Base-by-base conservation (phyloP, 208 protist genomes). In the Trypanosoma conorhini region DNA sequence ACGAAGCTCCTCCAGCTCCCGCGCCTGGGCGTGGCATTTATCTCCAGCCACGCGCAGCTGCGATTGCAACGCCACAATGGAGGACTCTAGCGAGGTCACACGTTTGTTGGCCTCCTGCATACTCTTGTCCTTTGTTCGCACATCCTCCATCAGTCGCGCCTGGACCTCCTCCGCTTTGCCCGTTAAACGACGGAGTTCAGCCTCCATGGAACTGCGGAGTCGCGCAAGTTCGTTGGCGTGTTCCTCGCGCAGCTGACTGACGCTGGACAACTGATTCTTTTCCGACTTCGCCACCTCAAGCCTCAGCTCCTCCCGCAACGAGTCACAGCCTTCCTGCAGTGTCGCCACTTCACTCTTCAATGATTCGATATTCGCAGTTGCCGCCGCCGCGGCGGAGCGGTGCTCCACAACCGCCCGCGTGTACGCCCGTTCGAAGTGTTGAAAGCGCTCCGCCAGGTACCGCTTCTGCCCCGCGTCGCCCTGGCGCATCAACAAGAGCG, bases 361-460 rank as follows among this genome's bases (percentile, higher is more conserved):
- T 4, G 85, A 74, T 1, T 73, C 75, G 3, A 81, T 72, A 30
- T 71, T 66, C 0, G 57, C 26, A 10, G 67, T 35, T 8, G 77
- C 67, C 21, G 58, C 65, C 26, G 69, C 76, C 0, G 62, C 30
- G 22, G 81, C 66, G 28, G 62, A 62, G 21, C 67, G 65, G 13
- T 67, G 67, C 38, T 87, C 77, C 50, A 46, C 64, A 3, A 56
- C 38, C 10, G 17, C 56, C 31, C 54, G 33, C 22, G 42, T 26
- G 50, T 78, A 91, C 2, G 74, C 51, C 3, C 73, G 62, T 67
- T 91, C 79, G 75, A 85, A 96, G 67, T 85, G 77, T n/a, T 84
- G 82, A 62, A 91, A 96, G 1, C 82, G 85, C 65, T 94, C 86
- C 0, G 91, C 91, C 7, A 96, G 80, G 75, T 96, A 92, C 26